Evolutionary conservation across 2,329 filamentous ascomycete genomes (phyloP).

Genomic region (Coniochaeta sp.): DNA sequence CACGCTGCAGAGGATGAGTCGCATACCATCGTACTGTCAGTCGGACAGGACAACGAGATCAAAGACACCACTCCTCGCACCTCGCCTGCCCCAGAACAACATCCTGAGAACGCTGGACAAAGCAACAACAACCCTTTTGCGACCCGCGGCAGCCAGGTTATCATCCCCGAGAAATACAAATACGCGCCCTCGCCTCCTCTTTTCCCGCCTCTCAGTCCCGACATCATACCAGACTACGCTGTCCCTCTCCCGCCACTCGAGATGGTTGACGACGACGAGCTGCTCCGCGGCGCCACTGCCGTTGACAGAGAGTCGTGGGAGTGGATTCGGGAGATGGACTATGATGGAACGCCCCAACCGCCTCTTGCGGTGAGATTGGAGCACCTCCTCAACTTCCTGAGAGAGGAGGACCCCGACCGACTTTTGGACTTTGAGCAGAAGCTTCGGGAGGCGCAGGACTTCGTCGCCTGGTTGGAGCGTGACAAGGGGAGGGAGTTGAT

Average conservation of each 20-base stretch:
- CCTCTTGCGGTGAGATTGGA: slow-evolving; percentile 22
- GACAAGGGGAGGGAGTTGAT: slow-evolving; percentile 10
- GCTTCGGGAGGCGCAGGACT: slow-evolving; percentile 27
- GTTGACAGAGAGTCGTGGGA: slow-evolving; percentile 14
- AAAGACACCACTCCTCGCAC: too few relatives aligned
- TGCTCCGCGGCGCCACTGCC: not conserved
- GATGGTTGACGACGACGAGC: not conserved
- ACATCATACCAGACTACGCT: not conserved
- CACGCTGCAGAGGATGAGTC: too few relatives aligned
- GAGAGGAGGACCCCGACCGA: slow-evolving; percentile 38
- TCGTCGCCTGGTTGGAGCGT: slow-evolving; percentile 26
- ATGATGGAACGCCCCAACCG: slow-evolving; percentile 19
- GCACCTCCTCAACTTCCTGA: slow-evolving; percentile 35
- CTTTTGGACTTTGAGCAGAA: slow-evolving; percentile 31
- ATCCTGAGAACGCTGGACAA: too few relatives aligned
- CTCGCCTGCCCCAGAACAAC: too few relatives aligned
- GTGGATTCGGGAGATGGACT: slow-evolving; percentile 11
- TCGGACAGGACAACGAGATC: too few relatives aligned
- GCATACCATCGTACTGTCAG: too few relatives aligned
- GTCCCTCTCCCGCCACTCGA: not conserved
- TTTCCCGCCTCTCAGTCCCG: not conserved
- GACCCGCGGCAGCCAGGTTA: too few relatives aligned
- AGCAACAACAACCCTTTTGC: too few relatives aligned
- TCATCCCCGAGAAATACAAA: too few relatives aligned
- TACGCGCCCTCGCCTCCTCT: not conserved